Evolutionary conservation across 106 monocot genomes (phyloP), one percentile per base, ranked within the genome.

Genomic region (Agapanthus africanus): DNA sequence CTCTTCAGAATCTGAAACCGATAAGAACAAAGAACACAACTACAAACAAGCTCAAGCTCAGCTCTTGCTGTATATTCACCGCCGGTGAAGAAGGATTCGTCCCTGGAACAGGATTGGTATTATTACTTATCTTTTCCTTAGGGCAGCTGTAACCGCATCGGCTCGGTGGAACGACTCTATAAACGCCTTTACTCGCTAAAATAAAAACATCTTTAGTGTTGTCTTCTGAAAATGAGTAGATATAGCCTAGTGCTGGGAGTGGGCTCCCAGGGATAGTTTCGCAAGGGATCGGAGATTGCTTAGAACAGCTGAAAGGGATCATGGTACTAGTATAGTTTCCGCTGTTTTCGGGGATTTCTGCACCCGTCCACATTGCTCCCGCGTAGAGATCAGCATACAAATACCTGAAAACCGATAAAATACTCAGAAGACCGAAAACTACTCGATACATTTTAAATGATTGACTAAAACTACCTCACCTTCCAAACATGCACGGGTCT

Each of bases 401-500:
- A 69, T 87, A 92, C 79, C 89, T 97, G 71, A 25, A 74, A 66
- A 9, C 14, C 26, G 31, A 1, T n/a, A n/a, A n/a, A n/a, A n/a
- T n/a, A n/a, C n/a, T n/a, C n/a, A n/a, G n/a, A n/a, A n/a, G n/a
- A n/a, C n/a, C n/a, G n/a, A n/a, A n/a, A n/a, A n/a, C n/a, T n/a
- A n/a, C n/a, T n/a, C n/a, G n/a, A 61, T 1, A 11, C 13, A 61
- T 61, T 61, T 33, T 61, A 28, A 35, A 16, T 61, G 61, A 14
- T 16, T 61, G 11, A 28, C 11, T 28, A 32, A 32, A 11, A 33
- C 9, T 9, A 4, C 16, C 44, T 70, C 61, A 95, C 94, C 90
- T 90, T 72, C 94, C 94, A 73, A 33, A 79, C 78, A 95, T 57
- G 78, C 94, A 95, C n/a, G 94, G 94, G 70, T 95, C 94, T 30